A percentile compares a stretch with the other conserved stretches of the same genome.
These are phyloP conservation scores for Fraxinus cuspidata DNA, from an alignment of 257 asterid species.

Conservation along the genomic window DNA sequence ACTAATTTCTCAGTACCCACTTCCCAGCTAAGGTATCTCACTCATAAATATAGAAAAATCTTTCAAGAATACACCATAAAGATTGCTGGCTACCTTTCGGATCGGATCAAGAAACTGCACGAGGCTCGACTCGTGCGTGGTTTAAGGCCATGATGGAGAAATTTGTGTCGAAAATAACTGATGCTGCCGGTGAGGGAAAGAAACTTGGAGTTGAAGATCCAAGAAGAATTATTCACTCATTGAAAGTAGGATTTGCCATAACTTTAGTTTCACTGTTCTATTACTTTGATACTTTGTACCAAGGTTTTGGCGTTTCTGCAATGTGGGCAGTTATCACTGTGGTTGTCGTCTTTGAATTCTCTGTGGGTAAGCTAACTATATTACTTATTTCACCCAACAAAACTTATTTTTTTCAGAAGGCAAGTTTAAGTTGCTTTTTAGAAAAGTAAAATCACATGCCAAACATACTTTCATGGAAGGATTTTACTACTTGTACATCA, in stretches of 20 bases:
- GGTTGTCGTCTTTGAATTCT: constrained; percentile 28
- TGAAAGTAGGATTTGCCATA: constrained; percentile 32
- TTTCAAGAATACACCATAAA: too few species aligned
- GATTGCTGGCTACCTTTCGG: background rate
- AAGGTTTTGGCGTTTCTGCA: constrained; percentile 31
- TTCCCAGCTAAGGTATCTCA: background rate
- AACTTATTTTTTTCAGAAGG: background rate
- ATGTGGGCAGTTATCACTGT: constrained; percentile 37
- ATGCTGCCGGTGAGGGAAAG: constrained; percentile 20
- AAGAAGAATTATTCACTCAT: constrained; percentile 26
- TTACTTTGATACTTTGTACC: constrained; percentile 28
- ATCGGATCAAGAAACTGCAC: constrained; percentile 24
- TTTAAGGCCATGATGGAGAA: constrained; percentile 11
- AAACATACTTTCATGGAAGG: background rate
- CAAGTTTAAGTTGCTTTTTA: background rate
- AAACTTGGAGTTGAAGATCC: constrained; percentile 28
- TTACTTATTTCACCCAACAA: background rate
- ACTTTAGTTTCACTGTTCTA: constrained; percentile 24
- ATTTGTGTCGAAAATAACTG: background rate
- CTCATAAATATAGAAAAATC: background rate
- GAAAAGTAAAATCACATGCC: background rate
- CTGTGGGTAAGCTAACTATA: constrained; percentile 20
- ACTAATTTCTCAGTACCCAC: background rate
- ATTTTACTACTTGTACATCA: too few species aligned
- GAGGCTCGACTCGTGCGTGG: constrained; percentile 2